These are phyloP conservation scores for Diaporthe aspalathi DNA, from an alignment of 2,329 filamentous ascomycete genomes.

Conservation along the genomic window DNA sequence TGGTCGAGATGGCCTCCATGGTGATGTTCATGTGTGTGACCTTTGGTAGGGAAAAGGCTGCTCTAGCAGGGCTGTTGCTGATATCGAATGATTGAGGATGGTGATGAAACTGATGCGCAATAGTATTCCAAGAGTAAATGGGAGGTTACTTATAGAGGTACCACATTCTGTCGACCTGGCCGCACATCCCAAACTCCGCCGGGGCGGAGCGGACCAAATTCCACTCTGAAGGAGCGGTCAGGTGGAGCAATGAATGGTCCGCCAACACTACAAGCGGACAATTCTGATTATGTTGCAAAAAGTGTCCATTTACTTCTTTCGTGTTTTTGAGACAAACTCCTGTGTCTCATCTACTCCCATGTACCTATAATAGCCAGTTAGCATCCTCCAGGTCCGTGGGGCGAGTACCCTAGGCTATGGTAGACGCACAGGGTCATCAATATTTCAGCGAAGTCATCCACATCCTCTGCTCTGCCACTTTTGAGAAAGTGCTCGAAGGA, in stretches of 20 bases:
- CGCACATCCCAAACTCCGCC: neutral
- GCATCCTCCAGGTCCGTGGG: neutral
- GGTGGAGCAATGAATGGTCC: neutral
- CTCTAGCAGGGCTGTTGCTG: neutral
- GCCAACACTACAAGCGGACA: neutral
- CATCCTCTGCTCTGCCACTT: constrained; percentile 7
- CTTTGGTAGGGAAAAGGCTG: neutral
- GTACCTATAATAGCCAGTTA: neutral
- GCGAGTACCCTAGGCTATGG: too few species aligned
- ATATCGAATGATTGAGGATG: too few species aligned
- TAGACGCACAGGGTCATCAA: neutral
- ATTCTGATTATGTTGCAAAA: too few species aligned
- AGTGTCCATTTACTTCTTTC: rapidly evolving
- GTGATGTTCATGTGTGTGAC: neutral
- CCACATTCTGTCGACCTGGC: neutral
- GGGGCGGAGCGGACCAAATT: constrained; percentile 12
- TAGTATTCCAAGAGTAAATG: neutral
- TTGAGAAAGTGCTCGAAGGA: neutral
- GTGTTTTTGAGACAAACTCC: neutral
- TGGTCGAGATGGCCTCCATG: neutral
- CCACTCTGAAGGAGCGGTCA: neutral
- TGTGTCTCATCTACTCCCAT: constrained; percentile 8
- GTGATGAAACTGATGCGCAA: neutral
- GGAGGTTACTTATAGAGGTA: neutral
- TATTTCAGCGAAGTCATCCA: constrained; percentile 3